Evolutionary conservation across 2,329 filamentous ascomycete species (phyloP).

Genomic region (Alternaria brassicae): DNA sequence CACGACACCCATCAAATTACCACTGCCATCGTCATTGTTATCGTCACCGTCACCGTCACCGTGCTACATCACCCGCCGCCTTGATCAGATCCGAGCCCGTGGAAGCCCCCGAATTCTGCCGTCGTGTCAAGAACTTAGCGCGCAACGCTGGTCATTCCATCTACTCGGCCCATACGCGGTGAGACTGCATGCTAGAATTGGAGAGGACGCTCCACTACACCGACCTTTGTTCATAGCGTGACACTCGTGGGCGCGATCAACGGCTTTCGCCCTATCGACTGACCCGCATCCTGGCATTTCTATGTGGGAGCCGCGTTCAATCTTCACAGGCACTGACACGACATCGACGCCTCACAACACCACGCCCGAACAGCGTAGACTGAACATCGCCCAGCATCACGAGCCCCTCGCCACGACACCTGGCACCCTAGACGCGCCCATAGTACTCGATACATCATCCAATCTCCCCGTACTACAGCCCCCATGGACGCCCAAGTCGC

Average conservation of each 20-base stretch:
- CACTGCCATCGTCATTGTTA: not conserved
- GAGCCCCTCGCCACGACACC: slow-evolving; percentile 6
- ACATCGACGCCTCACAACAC: slow-evolving; percentile 14
- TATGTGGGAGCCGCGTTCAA: slow-evolving; percentile 26
- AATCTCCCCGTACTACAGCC: slow-evolving; percentile 5
- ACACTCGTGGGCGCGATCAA: slow-evolving; percentile 22
- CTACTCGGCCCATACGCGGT: slow-evolving; percentile 4
- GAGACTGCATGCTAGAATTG: slow-evolving; percentile 4
- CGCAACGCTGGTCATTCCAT: slow-evolving; percentile 3
- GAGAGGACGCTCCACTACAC: slow-evolving; percentile 15
- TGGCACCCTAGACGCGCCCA: not conserved
- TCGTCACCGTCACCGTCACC: not conserved
- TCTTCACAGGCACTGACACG: slow-evolving; percentile 26
- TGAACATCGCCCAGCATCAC: slow-evolving; percentile 8
- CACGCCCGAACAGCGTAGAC: not conserved
- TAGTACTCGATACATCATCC: slow-evolving; percentile 5
- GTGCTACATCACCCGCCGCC: not conserved
- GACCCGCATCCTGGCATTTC: slow-evolving; percentile 6
- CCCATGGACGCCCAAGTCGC: slow-evolving; percentile 27
- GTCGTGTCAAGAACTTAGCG: slow-evolving; percentile 2
- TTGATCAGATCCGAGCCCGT: not conserved
- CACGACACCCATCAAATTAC: not conserved
- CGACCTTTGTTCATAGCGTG: slow-evolving; percentile 12
- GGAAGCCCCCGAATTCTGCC: not conserved
- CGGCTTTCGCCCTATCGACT: slow-evolving; percentile 15